Percentiles rank a stretch among this genome's conserved stretches.
phyloP scores from a whole-genome alignment of 2,329 filamentous ascomycete genomes.

The Aureobasidium sp. region DNA sequence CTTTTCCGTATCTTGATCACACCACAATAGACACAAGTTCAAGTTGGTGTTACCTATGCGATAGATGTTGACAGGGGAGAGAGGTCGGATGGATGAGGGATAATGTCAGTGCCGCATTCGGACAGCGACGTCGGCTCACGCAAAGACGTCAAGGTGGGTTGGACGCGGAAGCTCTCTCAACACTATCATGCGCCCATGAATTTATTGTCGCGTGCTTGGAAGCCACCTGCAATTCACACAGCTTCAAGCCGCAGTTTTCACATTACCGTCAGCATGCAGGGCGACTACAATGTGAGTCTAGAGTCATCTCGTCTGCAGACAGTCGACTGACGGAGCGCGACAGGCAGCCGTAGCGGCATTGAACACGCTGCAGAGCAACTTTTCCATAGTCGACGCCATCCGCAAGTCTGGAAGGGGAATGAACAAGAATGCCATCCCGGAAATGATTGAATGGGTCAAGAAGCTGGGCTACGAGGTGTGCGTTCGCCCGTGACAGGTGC shows the following conservation, averaged over 20 bases:
- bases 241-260: background rate
- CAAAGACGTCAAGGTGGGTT: background rate
- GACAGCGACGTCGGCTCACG: background rate
- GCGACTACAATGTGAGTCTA: constrained; percentile 14
- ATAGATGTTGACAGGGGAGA: too few relatives aligned
- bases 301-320: background rate
- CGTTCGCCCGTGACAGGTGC: constrained; percentile 17
- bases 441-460: constrained; percentile 69
- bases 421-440: constrained; percentile 68
- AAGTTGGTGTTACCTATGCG: too few relatives aligned
- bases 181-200: constrained; percentile 7
- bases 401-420: constrained; percentile 63
- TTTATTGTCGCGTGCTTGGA: constrained; percentile 3
- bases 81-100: too few relatives aligned
- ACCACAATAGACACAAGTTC: too few relatives aligned
- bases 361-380: constrained; percentile 71
- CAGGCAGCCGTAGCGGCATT: constrained; percentile 65
- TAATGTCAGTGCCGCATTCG: background rate
- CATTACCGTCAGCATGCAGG: background rate
- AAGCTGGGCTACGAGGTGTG: constrained; percentile 67
- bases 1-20: background rate
- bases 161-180: background rate
- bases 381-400: constrained; percentile 65
- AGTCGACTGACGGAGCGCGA: background rate
- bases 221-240: background rate